Percentiles rank a stretch among this genome's conserved stretches.
Evolutionary conservation across 1,284 basidiomycete genomes (phyloP).

Genomic region (Ceratobasidium sp.): DNA sequence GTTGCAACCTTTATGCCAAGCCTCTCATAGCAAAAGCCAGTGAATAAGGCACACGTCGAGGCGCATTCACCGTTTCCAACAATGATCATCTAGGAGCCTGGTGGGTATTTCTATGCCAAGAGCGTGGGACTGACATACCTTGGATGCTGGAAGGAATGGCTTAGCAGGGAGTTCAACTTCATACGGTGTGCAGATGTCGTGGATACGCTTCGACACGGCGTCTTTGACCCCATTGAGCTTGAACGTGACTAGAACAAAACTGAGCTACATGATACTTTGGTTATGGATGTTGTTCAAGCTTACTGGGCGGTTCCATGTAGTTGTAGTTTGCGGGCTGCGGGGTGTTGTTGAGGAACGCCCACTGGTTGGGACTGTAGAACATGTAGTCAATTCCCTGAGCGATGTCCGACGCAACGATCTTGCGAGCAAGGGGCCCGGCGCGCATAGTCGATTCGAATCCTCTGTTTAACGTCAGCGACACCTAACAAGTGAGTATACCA

Average conservation of each 20-base stretch:
- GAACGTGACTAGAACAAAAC: neutral
- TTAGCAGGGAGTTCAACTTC: conserved; percentile 63
- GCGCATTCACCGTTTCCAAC: conserved; percentile 69
- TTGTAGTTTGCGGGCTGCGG: conserved; percentile 62
- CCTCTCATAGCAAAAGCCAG: conserved; percentile 71
- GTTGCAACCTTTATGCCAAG: conserved; percentile 69
- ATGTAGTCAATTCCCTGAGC: conserved; percentile 38
- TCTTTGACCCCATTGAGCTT: conserved; percentile 25
- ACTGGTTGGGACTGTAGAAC: conserved; percentile 46
- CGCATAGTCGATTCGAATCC: conserved; percentile 69
- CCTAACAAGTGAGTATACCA: conserved; percentile 62
- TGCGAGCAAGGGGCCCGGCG: conserved; percentile 29
- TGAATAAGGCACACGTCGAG: conserved; percentile 75
- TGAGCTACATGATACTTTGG: neutral
- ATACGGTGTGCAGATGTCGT: conserved; percentile 56
- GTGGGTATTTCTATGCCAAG: conserved; percentile 20
- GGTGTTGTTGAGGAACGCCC: conserved; percentile 69
- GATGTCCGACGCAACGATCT: conserved; percentile 33
- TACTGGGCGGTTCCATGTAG: conserved; percentile 64
- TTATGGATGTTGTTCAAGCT: neutral
- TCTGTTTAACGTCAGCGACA: conserved; percentile 46
- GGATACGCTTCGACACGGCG: conserved; percentile 51
- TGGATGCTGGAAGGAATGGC: conserved; percentile 69
- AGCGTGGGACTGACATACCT: conserved; percentile 47
- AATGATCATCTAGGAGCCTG: conserved; percentile 51